Evolutionary conservation across 1,284 basidiomycete genomes (phyloP), one percentile per base, ranked within the genome.

Genomic region (Cerrena zonata): DNA sequence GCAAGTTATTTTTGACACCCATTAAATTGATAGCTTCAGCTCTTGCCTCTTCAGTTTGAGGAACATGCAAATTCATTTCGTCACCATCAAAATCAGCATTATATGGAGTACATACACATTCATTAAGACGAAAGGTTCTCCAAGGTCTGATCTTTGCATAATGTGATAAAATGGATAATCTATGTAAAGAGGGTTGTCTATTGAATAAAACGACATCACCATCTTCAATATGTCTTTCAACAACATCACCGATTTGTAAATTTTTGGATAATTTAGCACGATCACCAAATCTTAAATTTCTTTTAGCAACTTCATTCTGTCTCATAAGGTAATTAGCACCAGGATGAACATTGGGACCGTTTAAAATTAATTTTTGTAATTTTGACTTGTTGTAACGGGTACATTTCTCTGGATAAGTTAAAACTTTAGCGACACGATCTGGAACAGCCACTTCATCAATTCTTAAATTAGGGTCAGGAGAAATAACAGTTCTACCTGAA

Each of bases 31-130:
- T 82, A 0, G 96, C 96, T 69, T 99, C 96, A 2, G 95, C 97
- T 47, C 96, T 79, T 1, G 96, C 94, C 72, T 99, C 96, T 68
- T 99, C 96, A 0, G 96, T 99, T 68, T 99, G 96, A 0, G 96
- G 96, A 1, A 99, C 92, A 69, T 99, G 94, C 62, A 99, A 77
- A 70, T 99, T 99, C 96, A 99, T 99, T 70, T 99, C 96, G 67
- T 99, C 96, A 56, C 96, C 96, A 66, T 99, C 96, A 63, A 99
- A 99, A 74, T 99, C 96, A 50, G 96, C 96, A 65, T 98, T 98
- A 74, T 99, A 99, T 2, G 96, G 96, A 48, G 93, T 95, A 70
- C 96, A 99, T 7, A 96, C 96, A 81, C 96, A 99, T 68, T 99
- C 96, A 66, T 99, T 99, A 52, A 99, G 75, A 45, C 96, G 83